A percentile compares a stretch with the other conserved stretches of the same genome.
These are phyloP conservation scores for Malus fusca DNA, from an alignment of 306 rosid species.

Conservation along the genomic window DNA sequence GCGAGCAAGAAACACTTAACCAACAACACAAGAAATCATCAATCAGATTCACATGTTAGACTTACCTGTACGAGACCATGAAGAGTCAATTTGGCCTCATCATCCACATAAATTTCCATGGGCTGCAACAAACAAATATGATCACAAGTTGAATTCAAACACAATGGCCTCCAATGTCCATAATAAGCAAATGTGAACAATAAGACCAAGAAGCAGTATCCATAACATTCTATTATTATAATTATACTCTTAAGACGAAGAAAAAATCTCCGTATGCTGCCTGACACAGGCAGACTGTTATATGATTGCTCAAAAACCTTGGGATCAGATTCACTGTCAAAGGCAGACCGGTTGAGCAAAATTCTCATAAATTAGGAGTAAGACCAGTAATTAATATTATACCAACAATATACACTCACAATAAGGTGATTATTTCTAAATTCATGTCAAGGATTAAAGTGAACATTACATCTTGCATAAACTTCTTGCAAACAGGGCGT, in stretches of 20 bases:
- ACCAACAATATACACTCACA: not conserved
- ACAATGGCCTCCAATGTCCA: not conserved
- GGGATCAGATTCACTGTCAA: no score
- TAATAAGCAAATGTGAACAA: not conserved
- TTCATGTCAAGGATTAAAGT: not conserved
- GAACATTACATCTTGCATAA: conserved; percentile 73
- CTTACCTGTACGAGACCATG: conserved; percentile 73
- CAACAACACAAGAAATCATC: not conserved
- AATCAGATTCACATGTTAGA: not conserved
- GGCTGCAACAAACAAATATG: conserved; percentile 40
- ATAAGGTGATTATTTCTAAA: not conserved
- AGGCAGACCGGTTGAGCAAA: no score
- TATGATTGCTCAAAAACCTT: no score
- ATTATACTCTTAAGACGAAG: not conserved
- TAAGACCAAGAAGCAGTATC: not conserved
- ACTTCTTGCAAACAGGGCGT: conserved; percentile 78
- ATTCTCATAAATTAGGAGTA: no score
- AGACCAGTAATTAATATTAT: not conserved
- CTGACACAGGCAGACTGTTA: no score
- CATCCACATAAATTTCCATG: conserved; percentile 74
- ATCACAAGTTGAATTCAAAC: not conserved
- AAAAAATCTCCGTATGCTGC: no score
- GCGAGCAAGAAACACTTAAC: conserved; percentile 1
- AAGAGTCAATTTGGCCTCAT: conserved; percentile 75
- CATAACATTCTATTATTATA: not conserved